These are phyloP conservation scores for Juncus effusus DNA, from an alignment of 176 grass and related monocot species.

Conservation along the genomic window DNA sequence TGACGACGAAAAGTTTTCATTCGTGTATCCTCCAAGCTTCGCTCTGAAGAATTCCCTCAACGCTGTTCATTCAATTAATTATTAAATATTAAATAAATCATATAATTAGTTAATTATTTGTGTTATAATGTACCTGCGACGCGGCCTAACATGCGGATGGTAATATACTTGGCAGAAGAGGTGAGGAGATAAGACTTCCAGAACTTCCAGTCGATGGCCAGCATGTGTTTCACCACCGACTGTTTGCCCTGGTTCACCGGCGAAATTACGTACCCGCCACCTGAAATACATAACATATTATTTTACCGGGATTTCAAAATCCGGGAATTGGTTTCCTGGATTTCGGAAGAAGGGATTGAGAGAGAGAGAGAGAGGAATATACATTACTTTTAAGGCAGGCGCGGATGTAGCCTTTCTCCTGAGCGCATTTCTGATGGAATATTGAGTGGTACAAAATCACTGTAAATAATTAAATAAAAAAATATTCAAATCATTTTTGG, in stretches of 20 bases:
- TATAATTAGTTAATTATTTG: constrained; percentile 27
- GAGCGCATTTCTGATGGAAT: constrained; percentile 75
- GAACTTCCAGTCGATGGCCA: constrained; percentile 99
- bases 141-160: constrained; percentile 78
- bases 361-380: constrained; percentile 40
- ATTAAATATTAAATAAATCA: constrained; percentile 15
- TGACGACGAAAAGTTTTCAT: constrained; percentile 64
- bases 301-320: not conserved
- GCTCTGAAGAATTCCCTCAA: constrained; percentile 86
- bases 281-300: constrained; percentile 49
- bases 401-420: constrained; percentile 71
- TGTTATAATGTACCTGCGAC: constrained; percentile 62
- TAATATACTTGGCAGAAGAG: constrained; percentile 71
- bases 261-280: constrained; percentile 95
- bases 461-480: constrained; percentile 36
- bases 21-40: constrained; percentile 66
- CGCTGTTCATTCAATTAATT: constrained; percentile 39
- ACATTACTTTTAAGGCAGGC: constrained; percentile 99
- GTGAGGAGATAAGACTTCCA: constrained; percentile 84
- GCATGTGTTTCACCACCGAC: constrained; percentile 97
- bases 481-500: constrained; percentile 13
- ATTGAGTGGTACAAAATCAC: constrained; percentile 97
- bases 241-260: constrained; percentile 82
- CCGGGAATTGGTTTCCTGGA: too few species aligned
- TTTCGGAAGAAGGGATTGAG: not conserved